Evolutionary conservation across 129 eudicot species (phyloP).

Genomic region (Flaveria linearis): DNA sequence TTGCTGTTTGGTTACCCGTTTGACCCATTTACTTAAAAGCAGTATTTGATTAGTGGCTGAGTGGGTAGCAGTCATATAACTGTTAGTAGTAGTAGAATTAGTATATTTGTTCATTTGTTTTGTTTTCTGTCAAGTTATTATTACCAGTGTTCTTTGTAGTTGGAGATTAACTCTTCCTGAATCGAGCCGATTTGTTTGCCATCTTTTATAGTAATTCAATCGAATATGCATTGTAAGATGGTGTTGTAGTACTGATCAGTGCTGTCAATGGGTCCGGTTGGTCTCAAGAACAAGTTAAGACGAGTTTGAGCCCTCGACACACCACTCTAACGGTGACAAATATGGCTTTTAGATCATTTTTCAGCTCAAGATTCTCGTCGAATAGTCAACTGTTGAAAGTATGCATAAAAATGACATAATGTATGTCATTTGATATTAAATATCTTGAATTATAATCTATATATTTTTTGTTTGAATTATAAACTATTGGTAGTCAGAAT

Average conservation of each 20-base stretch:
- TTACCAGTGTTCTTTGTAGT: too few relatives aligned
- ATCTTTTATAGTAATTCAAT: too few relatives aligned
- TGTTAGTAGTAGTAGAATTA: too few relatives aligned
- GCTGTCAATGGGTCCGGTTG: background rate
- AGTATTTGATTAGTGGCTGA: background rate
- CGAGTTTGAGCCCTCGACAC: background rate
- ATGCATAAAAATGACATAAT: slow-evolving; percentile 18
- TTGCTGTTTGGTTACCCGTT: too few relatives aligned
- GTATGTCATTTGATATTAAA: slow-evolving; percentile 10
- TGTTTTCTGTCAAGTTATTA: too few relatives aligned
- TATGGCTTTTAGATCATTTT: background rate
- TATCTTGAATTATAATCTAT: background rate
- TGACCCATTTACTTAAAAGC: too few relatives aligned
- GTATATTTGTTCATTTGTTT: too few relatives aligned
- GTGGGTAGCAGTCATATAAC: too few relatives aligned
- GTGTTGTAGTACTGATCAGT: background rate
- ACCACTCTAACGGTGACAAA: background rate
- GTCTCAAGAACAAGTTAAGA: too few relatives aligned
- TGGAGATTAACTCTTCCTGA: too few relatives aligned
- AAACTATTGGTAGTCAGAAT: slow-evolving; percentile 13
- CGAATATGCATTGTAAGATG: too few relatives aligned
- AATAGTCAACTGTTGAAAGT: slow-evolving; percentile 31
- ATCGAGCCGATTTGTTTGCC: too few relatives aligned
- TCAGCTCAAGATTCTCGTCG: background rate
- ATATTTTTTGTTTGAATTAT: background rate